phyloP scores from a whole-genome alignment of 1,139 yeast genomes.

The Arxiozyma telluris region DNA sequence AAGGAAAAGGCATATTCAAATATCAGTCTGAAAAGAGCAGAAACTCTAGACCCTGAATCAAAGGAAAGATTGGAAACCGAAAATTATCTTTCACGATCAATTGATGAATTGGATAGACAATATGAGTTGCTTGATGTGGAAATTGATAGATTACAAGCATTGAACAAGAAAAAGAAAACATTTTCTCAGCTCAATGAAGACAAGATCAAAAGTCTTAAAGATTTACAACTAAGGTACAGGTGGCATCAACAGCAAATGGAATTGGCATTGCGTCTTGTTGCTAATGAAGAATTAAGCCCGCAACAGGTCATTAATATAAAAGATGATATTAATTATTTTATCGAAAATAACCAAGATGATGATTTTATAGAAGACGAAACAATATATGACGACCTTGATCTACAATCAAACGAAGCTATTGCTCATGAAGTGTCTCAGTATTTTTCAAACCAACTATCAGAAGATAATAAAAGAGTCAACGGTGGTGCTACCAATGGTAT shows the following conservation, averaged over 20 bases:
- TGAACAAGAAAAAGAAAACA: slow-evolving; percentile 44
- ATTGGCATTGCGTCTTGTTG: slow-evolving; percentile 50
- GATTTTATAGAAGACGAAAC: slow-evolving; percentile 73
- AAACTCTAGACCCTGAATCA: slow-evolving; percentile 54
- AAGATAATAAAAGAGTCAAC: slow-evolving; percentile 11
- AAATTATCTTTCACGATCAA: slow-evolving; percentile 48
- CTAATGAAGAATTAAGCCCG: slow-evolving; percentile 55
- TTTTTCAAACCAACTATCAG: slow-evolving; percentile 31
- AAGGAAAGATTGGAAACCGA: slow-evolving; percentile 50
- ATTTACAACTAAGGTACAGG: slow-evolving; percentile 36
- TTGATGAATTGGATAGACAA: slow-evolving; percentile 58
- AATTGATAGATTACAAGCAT: slow-evolving; percentile 36
- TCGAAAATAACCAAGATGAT: slow-evolving; percentile 62
- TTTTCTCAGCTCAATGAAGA: slow-evolving; percentile 42
- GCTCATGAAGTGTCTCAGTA: slow-evolving; percentile 40
- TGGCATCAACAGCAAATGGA: slow-evolving; percentile 63
- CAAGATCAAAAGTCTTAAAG: slow-evolving; percentile 42
- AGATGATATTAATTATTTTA: slow-evolving; percentile 64
- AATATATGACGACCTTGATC: slow-evolving; percentile 57
- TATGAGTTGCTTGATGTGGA: slow-evolving; percentile 56
- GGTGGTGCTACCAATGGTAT: slow-evolving; percentile 2
- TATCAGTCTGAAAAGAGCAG: slow-evolving; percentile 42
- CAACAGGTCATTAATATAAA: slow-evolving; percentile 51
- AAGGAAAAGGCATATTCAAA: slow-evolving; percentile 72
- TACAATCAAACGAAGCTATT: slow-evolving; percentile 47